Conservation (phyloP, 139 green algal species). For the Chlamydomonas schloesseri region DNA sequence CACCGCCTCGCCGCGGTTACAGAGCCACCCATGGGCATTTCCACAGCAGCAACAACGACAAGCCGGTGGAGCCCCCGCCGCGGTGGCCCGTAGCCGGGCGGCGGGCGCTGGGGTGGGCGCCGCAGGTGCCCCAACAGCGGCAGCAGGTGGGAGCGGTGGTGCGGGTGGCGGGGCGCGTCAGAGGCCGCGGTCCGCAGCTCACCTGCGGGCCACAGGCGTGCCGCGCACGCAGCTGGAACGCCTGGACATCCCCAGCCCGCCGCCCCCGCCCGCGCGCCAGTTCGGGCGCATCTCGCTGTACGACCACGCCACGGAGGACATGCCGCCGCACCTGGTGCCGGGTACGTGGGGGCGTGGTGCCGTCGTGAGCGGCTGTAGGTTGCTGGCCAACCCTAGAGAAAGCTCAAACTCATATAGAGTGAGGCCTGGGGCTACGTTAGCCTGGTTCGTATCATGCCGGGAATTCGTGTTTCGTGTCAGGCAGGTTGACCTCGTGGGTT, state of each 20-base stretch:
- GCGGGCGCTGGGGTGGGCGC: background rate
- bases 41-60: background rate
- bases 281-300: conserved; percentile 15
- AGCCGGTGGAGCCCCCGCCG: no score
- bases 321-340: background rate
- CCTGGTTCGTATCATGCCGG: no score
- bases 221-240: background rate
- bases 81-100: background rate
- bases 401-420: no score
- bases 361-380: no score
- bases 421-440: no score
- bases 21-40: background rate
- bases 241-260: background rate
- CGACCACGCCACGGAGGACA: background rate
- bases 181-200: background rate
- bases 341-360: background rate
- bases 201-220: background rate
- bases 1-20: background rate
- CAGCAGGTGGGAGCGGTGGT: background rate
- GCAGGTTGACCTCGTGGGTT: no score
- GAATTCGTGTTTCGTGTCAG: no score
- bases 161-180: background rate
- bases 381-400: no score
- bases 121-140: background rate
- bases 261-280: background rate